Conservation (phyloP, 176 grass and related monocot genomes). For the Oryza rufipogon region DNA sequence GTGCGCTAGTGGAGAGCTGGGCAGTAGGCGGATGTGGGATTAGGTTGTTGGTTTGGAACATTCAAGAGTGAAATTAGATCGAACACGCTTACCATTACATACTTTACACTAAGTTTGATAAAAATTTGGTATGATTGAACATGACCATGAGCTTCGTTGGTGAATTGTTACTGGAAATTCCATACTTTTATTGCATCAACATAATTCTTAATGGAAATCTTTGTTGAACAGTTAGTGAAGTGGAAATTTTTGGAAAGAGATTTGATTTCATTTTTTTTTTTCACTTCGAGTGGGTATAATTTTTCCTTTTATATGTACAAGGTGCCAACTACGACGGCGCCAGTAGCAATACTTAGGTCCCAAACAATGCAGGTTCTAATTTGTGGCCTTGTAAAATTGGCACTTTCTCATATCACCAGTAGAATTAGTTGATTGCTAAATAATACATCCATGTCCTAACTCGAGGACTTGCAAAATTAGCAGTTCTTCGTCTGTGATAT, state of each 20-base stretch:
- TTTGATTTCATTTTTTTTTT: not conserved
- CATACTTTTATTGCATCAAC: not conserved
- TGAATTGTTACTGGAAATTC: not conserved
- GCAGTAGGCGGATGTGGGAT: not conserved
- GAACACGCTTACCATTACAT: not conserved
- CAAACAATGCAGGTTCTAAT: not conserved
- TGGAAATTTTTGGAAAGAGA: not conserved
- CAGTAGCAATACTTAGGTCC: not conserved
- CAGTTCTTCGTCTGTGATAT: not conserved
- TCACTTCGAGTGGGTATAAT: not conserved
- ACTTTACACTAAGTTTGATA: conserved; percentile 3
- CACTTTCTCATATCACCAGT: not conserved
- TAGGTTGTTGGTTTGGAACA: not conserved
- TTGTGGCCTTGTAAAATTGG: not conserved
- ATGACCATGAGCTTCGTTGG: not conserved
- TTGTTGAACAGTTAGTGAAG: not conserved
- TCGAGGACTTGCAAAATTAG: conserved; percentile 28
- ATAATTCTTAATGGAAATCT: conserved; percentile 10
- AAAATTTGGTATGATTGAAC: not conserved
- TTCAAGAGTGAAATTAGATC: not conserved
- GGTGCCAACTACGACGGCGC: not conserved
- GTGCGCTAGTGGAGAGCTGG: not conserved
- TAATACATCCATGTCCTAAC: not conserved
- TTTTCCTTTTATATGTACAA: not conserved
- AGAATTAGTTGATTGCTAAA: not conserved